Evolutionary conservation across 2,329 filamentous ascomycete species (phyloP).

Genomic region (Bipolaris sorokiniana): DNA sequence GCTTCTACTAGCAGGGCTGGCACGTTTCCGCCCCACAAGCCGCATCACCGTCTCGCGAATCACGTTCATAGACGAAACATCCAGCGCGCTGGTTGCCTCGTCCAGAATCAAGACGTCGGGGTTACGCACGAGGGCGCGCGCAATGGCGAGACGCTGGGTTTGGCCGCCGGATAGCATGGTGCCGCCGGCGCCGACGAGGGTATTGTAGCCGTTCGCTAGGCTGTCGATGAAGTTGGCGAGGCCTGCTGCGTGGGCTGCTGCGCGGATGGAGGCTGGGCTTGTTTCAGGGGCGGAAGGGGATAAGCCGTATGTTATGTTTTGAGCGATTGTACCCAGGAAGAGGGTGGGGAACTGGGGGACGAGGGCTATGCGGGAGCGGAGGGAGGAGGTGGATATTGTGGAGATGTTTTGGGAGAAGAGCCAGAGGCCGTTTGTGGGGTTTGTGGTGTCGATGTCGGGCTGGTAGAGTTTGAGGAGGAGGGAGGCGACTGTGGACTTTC

Average conservation of each 20-base stretch:
- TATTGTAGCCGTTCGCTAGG: constrained; percentile 74
- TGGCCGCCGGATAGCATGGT: constrained; percentile 79
- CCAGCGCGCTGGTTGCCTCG: constrained; percentile 83
- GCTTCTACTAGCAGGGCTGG: too few relatives aligned
- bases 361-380: constrained; percentile 69
- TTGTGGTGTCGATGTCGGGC: constrained; percentile 13
- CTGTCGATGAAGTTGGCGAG: constrained; percentile 79
- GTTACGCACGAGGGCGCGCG: constrained; percentile 73
- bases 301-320: constrained; percentile 85
- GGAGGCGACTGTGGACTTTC: constrained; percentile 83
- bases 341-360: constrained; percentile 75
- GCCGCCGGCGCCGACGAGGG: constrained; percentile 77
- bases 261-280: constrained; percentile 53
- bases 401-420: constrained; percentile 55
- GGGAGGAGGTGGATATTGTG: constrained; percentile 63
- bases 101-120: constrained; percentile 81
- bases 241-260: constrained; percentile 62
- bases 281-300: constrained; percentile 60
- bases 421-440: too few relatives aligned
- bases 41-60: constrained; percentile 67
- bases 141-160: constrained; percentile 80
- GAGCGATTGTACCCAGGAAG: constrained; percentile 76
- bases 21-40: not conserved
- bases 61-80: constrained; percentile 68
- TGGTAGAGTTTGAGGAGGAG: constrained; percentile 76